These are phyloP conservation scores for Trametes cinnabarina DNA, from an alignment of 768 basidiomycete species.

Conservation along the genomic window DNA sequence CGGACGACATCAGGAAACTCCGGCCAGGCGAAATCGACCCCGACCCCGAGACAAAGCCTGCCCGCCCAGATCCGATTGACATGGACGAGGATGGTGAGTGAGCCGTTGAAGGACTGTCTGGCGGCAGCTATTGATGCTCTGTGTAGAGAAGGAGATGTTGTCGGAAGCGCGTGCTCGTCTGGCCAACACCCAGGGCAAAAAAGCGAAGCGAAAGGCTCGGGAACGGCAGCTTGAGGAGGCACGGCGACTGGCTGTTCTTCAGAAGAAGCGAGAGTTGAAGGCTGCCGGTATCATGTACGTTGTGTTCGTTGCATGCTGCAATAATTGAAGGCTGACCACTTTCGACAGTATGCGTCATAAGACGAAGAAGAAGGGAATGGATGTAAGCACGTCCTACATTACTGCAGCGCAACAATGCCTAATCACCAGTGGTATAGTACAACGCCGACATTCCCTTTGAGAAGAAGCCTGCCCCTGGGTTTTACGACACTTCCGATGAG, in stretches of 20 bases:
- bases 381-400: constrained; percentile 51
- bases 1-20: constrained; percentile 87
- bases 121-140: constrained; percentile 1
- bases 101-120: too few species aligned
- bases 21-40: constrained; percentile 98
- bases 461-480: constrained; percentile 92
- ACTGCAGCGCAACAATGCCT: constrained; percentile 5
- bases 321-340: background rate
- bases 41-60: constrained; percentile 97
- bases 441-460: constrained; percentile 99
- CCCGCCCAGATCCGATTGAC: constrained; percentile 97
- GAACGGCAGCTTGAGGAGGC: constrained; percentile 98
- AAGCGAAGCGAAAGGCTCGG: constrained; percentile 97
- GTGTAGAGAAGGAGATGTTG: constrained; percentile 96
- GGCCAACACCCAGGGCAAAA: constrained; percentile 99
- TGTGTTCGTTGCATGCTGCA: background rate
- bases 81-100: constrained; percentile 97
- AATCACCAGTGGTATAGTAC: constrained; percentile 54
- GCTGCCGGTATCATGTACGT: constrained; percentile 91
- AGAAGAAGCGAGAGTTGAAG: constrained; percentile 97
- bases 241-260: constrained; percentile 86
- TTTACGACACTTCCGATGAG: constrained; percentile 96
- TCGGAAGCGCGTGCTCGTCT: constrained; percentile 97
- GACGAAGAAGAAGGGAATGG: constrained; percentile 97
- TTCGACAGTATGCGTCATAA: constrained; percentile 79